Conservation (phyloP, 441 rosid genomes). For the Theobroma grandiflorum region DNA sequence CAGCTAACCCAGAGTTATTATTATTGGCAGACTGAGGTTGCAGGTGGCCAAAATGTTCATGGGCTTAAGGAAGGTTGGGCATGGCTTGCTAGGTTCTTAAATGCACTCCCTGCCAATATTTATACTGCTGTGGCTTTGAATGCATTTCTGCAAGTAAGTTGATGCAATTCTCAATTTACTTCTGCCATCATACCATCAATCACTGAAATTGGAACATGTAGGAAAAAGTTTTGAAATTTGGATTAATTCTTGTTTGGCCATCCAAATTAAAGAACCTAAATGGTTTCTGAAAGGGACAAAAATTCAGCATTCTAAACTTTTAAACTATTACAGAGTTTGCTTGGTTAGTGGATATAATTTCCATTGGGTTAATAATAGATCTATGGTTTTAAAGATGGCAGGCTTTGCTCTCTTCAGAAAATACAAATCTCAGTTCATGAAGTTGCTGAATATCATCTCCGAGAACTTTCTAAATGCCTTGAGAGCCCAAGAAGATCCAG, state of each 20-base stretch:
- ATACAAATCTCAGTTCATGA: conserved; percentile 75
- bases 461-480: conserved; percentile 64
- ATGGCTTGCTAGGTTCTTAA: conserved; percentile 82
- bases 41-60: conserved; percentile 58
- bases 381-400: conserved; percentile 63
- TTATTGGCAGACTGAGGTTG: conserved; percentile 66
- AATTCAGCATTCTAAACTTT: conserved; percentile 19
- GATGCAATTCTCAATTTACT: conserved; percentile 5
- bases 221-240: neutral
- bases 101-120: conserved; percentile 69
- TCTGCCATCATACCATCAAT: neutral
- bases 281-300: neutral
- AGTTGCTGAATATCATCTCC: conserved; percentile 57
- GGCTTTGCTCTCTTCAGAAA: conserved; percentile 70
- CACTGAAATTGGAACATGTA: neutral
- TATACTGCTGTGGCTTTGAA: conserved; percentile 78
- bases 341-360: neutral
- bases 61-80: conserved; percentile 92
- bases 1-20: conserved; percentile 28
- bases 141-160: conserved; percentile 74
- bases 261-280: neutral
- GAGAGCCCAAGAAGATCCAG: conserved; percentile 50
- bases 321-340: neutral
- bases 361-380: conserved; percentile 6
- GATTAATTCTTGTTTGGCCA: neutral